Conservation (phyloP, 1,284 basidiomycete genomes). For the Naganishia cerealis region DNA sequence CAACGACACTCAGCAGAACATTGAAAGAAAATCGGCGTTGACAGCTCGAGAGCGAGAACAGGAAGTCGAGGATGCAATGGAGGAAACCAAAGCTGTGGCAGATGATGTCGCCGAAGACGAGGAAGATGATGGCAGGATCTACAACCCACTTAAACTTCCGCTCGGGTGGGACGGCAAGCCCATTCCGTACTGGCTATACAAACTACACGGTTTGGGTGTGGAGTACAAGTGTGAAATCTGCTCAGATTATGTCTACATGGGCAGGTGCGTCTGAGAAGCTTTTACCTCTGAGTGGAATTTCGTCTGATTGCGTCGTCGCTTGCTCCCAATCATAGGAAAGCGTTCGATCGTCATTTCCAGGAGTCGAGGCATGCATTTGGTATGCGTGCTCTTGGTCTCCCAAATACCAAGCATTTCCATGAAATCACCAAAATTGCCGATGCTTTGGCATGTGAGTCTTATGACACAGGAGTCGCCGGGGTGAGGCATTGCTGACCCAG, state of each 20-base stretch:
- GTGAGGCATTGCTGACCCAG: neutral
- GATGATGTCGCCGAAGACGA: constrained; percentile 55
- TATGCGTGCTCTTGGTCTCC: constrained; percentile 93
- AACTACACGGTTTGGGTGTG: constrained; percentile 93
- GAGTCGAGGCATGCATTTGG: constrained; percentile 97
- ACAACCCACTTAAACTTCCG: constrained; percentile 95
- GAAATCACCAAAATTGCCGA: constrained; percentile 97
- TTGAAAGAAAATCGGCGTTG: constrained; percentile 91
- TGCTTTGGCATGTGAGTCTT: constrained; percentile 76
- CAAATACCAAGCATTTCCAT: constrained; percentile 98
- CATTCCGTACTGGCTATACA: constrained; percentile 98
- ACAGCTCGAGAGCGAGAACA: constrained; percentile 95
- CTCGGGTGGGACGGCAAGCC: constrained; percentile 98
- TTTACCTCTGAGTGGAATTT: constrained; percentile 62
- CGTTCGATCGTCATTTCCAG: constrained; percentile 57
- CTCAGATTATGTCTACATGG: constrained; percentile 92
- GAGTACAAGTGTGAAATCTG: constrained; percentile 99
- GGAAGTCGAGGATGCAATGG: constrained; percentile 79
- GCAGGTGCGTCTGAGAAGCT: constrained; percentile 64
- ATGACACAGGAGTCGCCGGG: neutral
- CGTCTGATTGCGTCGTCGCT: constrained; percentile 14
- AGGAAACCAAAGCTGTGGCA: constrained; percentile 61
- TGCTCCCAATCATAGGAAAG: constrained; percentile 38
- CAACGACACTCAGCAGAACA: constrained; percentile 85
- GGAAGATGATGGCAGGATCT: constrained; percentile 84